Base-by-base conservation (phyloP, 2,329 filamentous ascomycete genomes). In the Albophoma yamanashiensis region DNA sequence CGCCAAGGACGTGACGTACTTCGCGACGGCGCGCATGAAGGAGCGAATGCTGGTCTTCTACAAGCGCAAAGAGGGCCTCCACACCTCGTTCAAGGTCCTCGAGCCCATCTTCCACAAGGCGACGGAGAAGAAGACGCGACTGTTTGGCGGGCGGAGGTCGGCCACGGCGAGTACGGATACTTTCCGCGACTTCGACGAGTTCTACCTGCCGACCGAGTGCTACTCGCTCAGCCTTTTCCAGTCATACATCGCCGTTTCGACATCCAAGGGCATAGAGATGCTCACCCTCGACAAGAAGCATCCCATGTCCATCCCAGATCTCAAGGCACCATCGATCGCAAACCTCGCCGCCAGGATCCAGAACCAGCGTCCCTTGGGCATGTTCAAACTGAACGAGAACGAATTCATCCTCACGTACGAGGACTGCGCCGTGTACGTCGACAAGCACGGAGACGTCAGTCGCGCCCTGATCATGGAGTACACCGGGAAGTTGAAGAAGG, bases 381-480 rank as follows among this genome's bases (percentile, higher is more conserved):
- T 99, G 94, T 97, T 99, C 80, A 87, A 92, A 47, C 85, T 99
- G 59, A 92, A 89, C 65, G 90, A 95, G 61, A 89, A 89, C 60
- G 94, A 96, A 72, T 99, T 97, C 75, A 79, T 99, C 34, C 85
- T 97, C 56, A 91, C 89, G 43, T 99, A 97, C 73, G 90, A 95
- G 74, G 92, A 97, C 73, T 97, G 93, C 67, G 94, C 92, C 22
- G 92, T 99, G 11, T 99, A 97, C 69, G 89, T 97, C 70, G 95
- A 99, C 78, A 97, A 97, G 75, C 92, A 97, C 73, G 94, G 94
- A 65, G 94, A 99, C 63, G 91, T 99, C 36, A 93, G 87, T 45
- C 89, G 95, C 55, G 91, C 89, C 36, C 91, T 97, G 61, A 92
- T 97, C 69, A 96, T 99, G 92, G 92, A 97, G 71, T 99, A 97